These are phyloP conservation scores for Draba incana DNA, from an alignment of 345 rosid genomes.

Conservation along the genomic window DNA sequence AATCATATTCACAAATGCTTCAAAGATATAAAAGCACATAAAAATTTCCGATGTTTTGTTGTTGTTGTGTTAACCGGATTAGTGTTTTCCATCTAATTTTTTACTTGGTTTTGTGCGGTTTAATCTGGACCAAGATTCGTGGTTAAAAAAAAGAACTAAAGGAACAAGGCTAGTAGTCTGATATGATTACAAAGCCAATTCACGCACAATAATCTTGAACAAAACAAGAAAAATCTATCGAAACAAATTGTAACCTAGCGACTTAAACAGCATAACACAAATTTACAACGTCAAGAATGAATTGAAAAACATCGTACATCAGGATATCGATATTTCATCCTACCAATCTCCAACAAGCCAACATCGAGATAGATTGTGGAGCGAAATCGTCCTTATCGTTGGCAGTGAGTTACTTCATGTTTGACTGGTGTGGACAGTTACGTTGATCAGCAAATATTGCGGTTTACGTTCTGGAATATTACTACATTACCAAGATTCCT, in stretches of 20 bases:
- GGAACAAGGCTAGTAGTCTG: too few species aligned
- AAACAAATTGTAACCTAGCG: not conserved
- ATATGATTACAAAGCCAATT: too few species aligned
- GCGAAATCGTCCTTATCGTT: not conserved
- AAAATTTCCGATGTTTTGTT: too few species aligned
- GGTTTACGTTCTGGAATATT: not conserved
- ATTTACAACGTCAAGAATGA: slow-evolving; percentile 21
- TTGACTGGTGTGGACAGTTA: slow-evolving; percentile 7
- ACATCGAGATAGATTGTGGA: not conserved
- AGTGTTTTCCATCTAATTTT: too few species aligned
- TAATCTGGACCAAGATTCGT: too few species aligned
- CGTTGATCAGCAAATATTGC: not conserved
- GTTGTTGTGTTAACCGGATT: too few species aligned
- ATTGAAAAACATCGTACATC: slow-evolving; percentile 6
- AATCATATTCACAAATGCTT: too few species aligned
- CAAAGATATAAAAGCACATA: not conserved
- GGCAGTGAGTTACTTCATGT: too few species aligned
- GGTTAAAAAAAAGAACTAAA: too few species aligned
- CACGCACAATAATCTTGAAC: too few species aligned
- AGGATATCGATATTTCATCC: slow-evolving; percentile 9
- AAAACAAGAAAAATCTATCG: too few species aligned
- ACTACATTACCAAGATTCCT: slow-evolving; percentile 43
- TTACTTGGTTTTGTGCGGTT: too few species aligned
- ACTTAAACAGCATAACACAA: slow-evolving; percentile 2
- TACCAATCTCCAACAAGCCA: slow-evolving; percentile 13